Percentiles rank a stretch among this genome's conserved stretches.
These are phyloP conservation scores for Aspergillus haitiensis DNA, from an alignment of 495 filamentous ascomycete species.

Conservation along the genomic window DNA sequence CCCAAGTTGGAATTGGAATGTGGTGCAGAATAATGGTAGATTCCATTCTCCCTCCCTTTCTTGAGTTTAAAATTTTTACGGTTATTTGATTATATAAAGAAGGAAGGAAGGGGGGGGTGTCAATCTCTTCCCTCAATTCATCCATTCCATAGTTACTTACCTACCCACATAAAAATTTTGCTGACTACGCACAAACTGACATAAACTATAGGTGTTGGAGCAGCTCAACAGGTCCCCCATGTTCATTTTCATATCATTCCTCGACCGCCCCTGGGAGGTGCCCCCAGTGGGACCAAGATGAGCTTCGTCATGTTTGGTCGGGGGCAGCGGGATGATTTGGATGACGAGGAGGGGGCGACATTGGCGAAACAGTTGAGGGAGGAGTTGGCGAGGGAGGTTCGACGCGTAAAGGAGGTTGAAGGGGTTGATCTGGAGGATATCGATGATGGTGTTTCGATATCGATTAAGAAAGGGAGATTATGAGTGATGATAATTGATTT, in stretches of 20 bases:
- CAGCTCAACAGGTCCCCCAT: constrained; percentile 88
- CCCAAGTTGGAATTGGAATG: constrained; percentile 73
- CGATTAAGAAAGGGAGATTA: constrained; percentile 27
- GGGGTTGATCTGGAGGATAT: constrained; percentile 43
- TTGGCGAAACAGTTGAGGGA: constrained; percentile 63
- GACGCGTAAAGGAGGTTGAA: constrained; percentile 45
- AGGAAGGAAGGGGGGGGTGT: background rate
- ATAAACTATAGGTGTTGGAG: constrained; percentile 58
- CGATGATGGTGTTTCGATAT: background rate
- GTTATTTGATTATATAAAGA: background rate
- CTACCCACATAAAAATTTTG: no score
- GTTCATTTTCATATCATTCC: constrained; percentile 94
- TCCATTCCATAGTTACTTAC: no score
- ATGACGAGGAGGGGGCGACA: constrained; percentile 75
- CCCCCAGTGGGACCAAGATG: constrained; percentile 38
- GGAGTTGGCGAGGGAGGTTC: constrained; percentile 56
- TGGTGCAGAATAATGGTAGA: constrained; percentile 91
- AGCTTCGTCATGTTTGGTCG: constrained; percentile 82
- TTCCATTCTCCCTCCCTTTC: constrained; percentile 11
- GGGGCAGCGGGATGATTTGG: constrained; percentile 77
- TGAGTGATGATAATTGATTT: constrained; percentile 15
- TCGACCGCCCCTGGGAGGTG: constrained; percentile 45
- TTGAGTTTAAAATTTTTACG: constrained; percentile 3
- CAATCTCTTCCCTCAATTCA: background rate
- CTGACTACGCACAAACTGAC: background rate